Conservation (phyloP, 2,329 filamentous ascomycete species). For the Aspergillus spinulosporus region DNA sequence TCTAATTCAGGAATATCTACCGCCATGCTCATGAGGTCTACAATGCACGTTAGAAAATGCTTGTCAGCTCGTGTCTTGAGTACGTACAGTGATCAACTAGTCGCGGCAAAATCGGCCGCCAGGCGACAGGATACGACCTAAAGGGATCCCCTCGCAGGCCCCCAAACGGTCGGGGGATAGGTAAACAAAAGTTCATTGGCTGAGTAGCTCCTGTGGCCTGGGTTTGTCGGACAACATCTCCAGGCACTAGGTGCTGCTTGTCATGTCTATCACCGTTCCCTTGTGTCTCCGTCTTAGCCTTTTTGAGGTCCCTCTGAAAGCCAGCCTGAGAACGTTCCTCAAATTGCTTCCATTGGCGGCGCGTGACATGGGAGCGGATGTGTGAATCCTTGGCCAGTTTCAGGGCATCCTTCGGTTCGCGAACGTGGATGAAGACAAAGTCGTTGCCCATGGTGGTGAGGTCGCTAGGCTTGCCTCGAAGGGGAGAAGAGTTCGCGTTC, state of each 20-base stretch:
- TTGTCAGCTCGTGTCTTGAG: neutral
- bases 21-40: conserved; percentile 42
- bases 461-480: neutral
- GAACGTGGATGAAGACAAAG: conserved; percentile 31
- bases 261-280: neutral
- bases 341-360: conserved; percentile 26
- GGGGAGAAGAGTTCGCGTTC: neutral
- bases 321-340: conserved; percentile 1
- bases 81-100: conserved; percentile 38
- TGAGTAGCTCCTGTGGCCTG: neutral
- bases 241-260: neutral
- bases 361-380: conserved; percentile 31
- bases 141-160: conserved; percentile 33
- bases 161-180: conserved; percentile 24
- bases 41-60: neutral
- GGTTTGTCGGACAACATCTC: neutral
- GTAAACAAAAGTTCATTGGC: neutral
- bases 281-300: neutral
- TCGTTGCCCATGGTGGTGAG: conserved; percentile 8
- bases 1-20: conserved; percentile 48
- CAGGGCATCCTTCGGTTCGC: conserved; percentile 27
- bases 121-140: conserved; percentile 40
- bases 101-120: conserved; percentile 35
- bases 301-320: conserved; percentile 7
- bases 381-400: conserved; percentile 26